These are phyloP conservation scores for Tylopilus rubrobrunneus DNA, from an alignment of 768 basidiomycete species.

Conservation along the genomic window DNA sequence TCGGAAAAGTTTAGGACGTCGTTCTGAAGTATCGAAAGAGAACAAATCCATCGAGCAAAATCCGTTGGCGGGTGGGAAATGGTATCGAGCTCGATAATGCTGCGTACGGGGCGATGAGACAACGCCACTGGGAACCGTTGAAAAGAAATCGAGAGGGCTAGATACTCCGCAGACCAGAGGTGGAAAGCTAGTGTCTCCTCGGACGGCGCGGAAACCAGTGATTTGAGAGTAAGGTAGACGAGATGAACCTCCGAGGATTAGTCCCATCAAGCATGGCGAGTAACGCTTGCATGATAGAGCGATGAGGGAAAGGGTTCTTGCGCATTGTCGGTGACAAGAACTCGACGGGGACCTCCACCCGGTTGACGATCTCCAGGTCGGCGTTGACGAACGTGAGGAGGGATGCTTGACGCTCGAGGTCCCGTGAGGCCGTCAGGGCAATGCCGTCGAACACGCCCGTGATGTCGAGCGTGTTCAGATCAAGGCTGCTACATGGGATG, in stretches of 20 bases:
- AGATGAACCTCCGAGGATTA: conserved; percentile 43
- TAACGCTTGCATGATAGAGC: conserved; percentile 50
- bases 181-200: conserved; percentile 27
- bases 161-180: conserved; percentile 39
- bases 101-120: conserved; percentile 27
- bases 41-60: conserved; percentile 62
- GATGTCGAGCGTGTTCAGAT: conserved; percentile 68
- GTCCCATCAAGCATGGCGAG: conserved; percentile 56
- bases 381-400: conserved; percentile 57
- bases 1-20: conserved; percentile 53
- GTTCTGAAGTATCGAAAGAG: conserved; percentile 52
- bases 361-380: conserved; percentile 79
- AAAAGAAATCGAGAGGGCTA: conserved; percentile 47
- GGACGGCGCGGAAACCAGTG: conserved; percentile 41
- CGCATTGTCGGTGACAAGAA: too few relatives aligned
- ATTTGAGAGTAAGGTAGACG: conserved; percentile 65
- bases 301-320: conserved; percentile 38
- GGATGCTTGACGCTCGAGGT: too few relatives aligned
- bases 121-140: conserved; percentile 40
- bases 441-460: conserved; percentile 14
- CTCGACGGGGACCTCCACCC: too few relatives aligned
- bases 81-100: conserved; percentile 36
- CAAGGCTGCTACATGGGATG: conserved; percentile 68
- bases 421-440: conserved; percentile 38
- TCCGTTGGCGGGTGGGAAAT: conserved; percentile 39